Evolutionary conservation across 2,329 filamentous ascomycete species (phyloP), one percentile per base, ranked within the genome.

Genomic region (Grosmannia clavigera): DNA sequence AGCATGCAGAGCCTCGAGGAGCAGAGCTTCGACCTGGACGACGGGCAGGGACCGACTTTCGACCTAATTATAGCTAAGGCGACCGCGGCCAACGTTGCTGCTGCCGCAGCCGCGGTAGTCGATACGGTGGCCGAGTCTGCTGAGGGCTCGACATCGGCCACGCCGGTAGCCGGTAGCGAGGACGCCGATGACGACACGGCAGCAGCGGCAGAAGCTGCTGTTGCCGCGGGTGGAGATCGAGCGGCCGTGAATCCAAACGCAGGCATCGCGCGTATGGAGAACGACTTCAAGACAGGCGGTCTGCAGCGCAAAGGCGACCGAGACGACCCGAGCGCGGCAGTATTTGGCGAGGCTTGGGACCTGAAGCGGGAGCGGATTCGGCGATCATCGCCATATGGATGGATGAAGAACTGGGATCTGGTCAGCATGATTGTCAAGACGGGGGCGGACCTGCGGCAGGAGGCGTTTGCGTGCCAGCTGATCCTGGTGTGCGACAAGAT

Each of bases 401-500:
- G 87, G 83, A 90, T 91, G 85, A 89, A 89, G 74, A 92, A 91
- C 68, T 94, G 89, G 89, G 89, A 94, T 68, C 78, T 94, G 29
- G 79, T 94, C 63, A 92, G 87, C 68, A 88, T 94, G 62, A 94
- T 94, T 68, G 86, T 94, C 66, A 94, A 94, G 75, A 94, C 89
- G 12, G 88, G 89, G 3, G 87, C 87, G 2, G 88, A 94, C 72
- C 75, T 94, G 63, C 81, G 89, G 57, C 89, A 94, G 74, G 89
- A 94, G 72, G 88, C 89, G 0, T 94, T 94, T 71, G 89, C 89
- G 7, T 92, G 88, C 70, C 89, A 94, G 73, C 80, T 94, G 53
- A 94, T 94, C 65, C 79, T 83, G 61, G 86, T 91, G 14, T 94
- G 89, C 72, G 81, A 88, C 68, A 88, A 86, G 73, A 91, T 92